A percentile compares a stretch with the other conserved stretches of the same genome.
phyloP scores from a whole-genome alignment of 2,329 filamentous ascomycete genomes.

The Coniella lustricola region DNA sequence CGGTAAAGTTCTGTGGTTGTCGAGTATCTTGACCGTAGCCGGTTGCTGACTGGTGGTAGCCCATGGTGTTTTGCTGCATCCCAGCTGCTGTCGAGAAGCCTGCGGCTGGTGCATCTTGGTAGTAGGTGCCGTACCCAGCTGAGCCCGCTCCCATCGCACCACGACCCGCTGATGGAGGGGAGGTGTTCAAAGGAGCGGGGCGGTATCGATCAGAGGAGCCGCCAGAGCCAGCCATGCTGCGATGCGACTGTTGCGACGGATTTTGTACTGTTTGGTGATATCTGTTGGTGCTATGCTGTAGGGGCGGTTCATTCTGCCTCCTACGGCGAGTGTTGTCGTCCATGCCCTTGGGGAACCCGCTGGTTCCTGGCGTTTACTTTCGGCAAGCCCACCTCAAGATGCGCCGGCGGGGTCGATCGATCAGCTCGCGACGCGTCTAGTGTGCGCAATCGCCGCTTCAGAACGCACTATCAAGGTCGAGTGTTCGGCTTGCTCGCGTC shows the following conservation, averaged over 20 bases:
- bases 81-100: constrained; percentile 46
- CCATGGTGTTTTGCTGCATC: constrained; percentile 47
- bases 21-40: constrained; percentile 60
- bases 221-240: constrained; percentile 34
- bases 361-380: constrained; percentile 42
- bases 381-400: constrained; percentile 55
- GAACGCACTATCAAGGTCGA: constrained; percentile 3
- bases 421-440: constrained; percentile 49
- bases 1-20: constrained; percentile 46
- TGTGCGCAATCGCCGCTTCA: constrained; percentile 24
- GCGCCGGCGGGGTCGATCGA: constrained; percentile 56
- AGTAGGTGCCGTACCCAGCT: constrained; percentile 53
- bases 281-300: constrained; percentile 54
- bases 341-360: constrained; percentile 58
- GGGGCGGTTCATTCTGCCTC: constrained; percentile 68
- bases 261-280: constrained; percentile 41
- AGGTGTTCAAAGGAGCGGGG: constrained; percentile 41
- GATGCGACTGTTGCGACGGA: constrained; percentile 37
- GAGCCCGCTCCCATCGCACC: constrained; percentile 48
- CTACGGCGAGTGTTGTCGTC: constrained; percentile 64
- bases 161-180: constrained; percentile 34
- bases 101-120: constrained; percentile 43
- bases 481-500: constrained; percentile 8
- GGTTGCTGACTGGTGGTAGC: constrained; percentile 47
- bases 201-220: constrained; percentile 42